Percentiles rank a stretch among this genome's conserved stretches.
Evolutionary conservation across 352 stramenopile species (phyloP).

Genomic region (Phytopythium mirpurense): DNA sequence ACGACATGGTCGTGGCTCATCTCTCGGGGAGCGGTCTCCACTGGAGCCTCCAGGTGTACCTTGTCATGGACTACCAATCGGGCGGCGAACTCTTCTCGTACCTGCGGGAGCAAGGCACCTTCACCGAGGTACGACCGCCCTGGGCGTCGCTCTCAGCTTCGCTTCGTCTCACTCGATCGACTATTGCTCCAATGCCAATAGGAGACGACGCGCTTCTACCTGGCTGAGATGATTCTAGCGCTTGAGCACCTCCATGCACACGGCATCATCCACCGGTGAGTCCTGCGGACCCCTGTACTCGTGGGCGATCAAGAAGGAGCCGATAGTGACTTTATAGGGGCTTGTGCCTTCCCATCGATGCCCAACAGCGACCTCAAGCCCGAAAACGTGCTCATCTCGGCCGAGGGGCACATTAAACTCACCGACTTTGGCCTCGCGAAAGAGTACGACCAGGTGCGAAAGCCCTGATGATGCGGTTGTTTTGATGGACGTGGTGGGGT

Average conservation of each 20-base stretch:
- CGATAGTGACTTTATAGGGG: background rate
- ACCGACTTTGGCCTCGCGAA: constrained; percentile 91
- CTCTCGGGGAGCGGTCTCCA: too few relatives aligned
- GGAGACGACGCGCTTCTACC: constrained; percentile 71
- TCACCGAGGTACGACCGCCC: constrained; percentile 38
- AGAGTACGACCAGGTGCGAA: constrained; percentile 39
- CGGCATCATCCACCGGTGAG: constrained; percentile 80
- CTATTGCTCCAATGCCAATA: constrained; percentile 9
- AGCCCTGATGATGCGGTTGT: too few relatives aligned
- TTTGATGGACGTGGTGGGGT: too few relatives aligned
- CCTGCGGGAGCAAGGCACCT: constrained; percentile 55
- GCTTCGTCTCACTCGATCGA: too few relatives aligned
- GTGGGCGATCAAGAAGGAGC: too few relatives aligned
- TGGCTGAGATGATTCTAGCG: constrained; percentile 82
- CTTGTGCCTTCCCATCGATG: background rate
- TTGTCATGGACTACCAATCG: constrained; percentile 78
- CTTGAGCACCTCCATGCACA: constrained; percentile 76
- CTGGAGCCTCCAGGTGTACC: constrained; percentile 55
- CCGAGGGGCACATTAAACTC: constrained; percentile 87
- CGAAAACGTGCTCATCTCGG: constrained; percentile 90
- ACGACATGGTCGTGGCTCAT: too few relatives aligned
- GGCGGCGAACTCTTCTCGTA: constrained; percentile 81
- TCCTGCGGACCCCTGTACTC: background rate
- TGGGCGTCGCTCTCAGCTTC: background rate
- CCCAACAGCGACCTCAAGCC: constrained; percentile 80